A percentile compares a stretch with the other conserved stretches of the same genome.
phyloP scores from a whole-genome alignment of 352 stramenopile genomes.

The Aphanomyces cochlioides region DNA sequence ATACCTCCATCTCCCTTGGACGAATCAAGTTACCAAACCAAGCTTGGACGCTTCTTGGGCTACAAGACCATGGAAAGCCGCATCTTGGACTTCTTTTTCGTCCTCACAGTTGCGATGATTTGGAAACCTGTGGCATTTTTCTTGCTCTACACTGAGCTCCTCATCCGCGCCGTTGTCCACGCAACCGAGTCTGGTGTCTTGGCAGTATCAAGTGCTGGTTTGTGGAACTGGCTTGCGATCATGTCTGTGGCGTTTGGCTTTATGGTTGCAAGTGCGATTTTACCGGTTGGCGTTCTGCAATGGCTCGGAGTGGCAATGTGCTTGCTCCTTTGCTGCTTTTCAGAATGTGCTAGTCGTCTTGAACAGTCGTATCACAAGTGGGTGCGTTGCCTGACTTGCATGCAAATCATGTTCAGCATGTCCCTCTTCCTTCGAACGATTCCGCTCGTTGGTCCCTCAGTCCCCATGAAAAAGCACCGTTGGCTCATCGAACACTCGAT shows the following conservation, averaged over 20 bases:
- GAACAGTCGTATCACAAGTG: constrained; percentile 65
- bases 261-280: constrained; percentile 23
- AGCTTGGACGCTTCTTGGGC: constrained; percentile 67
- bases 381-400: constrained; percentile 64
- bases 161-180: constrained; percentile 59
- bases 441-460: constrained; percentile 54
- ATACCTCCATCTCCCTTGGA: constrained; percentile 38
- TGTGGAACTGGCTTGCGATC: constrained; percentile 57
- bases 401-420: constrained; percentile 76
- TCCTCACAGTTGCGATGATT: constrained; percentile 66
- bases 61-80: constrained; percentile 66
- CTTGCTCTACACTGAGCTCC: constrained; percentile 78
- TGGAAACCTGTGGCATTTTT: constrained; percentile 77
- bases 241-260: constrained; percentile 59
- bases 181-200: constrained; percentile 70
- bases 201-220: constrained; percentile 39
- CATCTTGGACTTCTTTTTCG: constrained; percentile 67
- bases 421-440: constrained; percentile 77
- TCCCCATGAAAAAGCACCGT: constrained; percentile 77
- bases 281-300: constrained; percentile 39
- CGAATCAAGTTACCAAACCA: constrained; percentile 34
- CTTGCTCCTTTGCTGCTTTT: constrained; percentile 24
- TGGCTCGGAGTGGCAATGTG: constrained; percentile 39
- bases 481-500: constrained; percentile 75
- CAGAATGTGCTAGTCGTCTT: constrained; percentile 36